Evolutionary conservation across 495 filamentous ascomycete genomes (phyloP).

Genomic region (Penicillium arizonense): DNA sequence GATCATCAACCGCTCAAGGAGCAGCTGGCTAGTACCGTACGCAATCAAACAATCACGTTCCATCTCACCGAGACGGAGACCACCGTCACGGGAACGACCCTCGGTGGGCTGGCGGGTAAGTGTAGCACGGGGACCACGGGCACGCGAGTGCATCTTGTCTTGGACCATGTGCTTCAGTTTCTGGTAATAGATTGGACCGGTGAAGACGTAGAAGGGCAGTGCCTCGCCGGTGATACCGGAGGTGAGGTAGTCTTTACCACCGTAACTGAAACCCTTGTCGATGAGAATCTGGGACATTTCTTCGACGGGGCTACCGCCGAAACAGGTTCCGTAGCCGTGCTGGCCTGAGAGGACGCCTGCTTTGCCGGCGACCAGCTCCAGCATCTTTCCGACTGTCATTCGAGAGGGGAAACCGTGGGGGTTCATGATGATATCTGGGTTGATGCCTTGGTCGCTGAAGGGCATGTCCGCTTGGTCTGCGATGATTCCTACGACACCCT

Average conservation of each 20-base stretch:
- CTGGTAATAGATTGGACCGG: constrained; percentile 98
- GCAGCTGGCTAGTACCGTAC: constrained; percentile 87
- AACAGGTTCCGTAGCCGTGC: constrained; percentile 89
- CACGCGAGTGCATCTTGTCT: constrained; percentile 98
- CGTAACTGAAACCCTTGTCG: constrained; percentile 87
- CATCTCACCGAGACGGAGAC: constrained; percentile 96
- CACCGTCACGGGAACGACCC: constrained; percentile 88
- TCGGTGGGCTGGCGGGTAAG: constrained; percentile 96
- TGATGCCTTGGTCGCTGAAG: constrained; percentile 86
- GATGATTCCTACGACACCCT: constrained; percentile 96
- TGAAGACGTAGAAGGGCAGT: constrained; percentile 95
- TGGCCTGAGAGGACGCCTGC: constrained; percentile 81
- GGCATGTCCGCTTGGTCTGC: constrained; percentile 96
- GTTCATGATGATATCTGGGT: constrained; percentile 99
- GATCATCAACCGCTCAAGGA: constrained; percentile 93
- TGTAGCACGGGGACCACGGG: constrained; percentile 83
- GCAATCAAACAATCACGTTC: constrained; percentile 97
- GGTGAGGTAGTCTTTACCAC: constrained; percentile 94
- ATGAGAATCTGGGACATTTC: constrained; percentile 84
- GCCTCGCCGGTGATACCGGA: constrained; percentile 93
- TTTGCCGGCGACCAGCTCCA: constrained; percentile 93
- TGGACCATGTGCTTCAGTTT: constrained; percentile 99
- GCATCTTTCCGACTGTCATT: constrained; percentile 99
- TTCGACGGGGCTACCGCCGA: constrained; percentile 88
- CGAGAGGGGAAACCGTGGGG: constrained; percentile 98